Base-by-base conservation (phyloP, 2,329 filamentous ascomycete genomes). In the Alternaria novae-zelandiae region DNA sequence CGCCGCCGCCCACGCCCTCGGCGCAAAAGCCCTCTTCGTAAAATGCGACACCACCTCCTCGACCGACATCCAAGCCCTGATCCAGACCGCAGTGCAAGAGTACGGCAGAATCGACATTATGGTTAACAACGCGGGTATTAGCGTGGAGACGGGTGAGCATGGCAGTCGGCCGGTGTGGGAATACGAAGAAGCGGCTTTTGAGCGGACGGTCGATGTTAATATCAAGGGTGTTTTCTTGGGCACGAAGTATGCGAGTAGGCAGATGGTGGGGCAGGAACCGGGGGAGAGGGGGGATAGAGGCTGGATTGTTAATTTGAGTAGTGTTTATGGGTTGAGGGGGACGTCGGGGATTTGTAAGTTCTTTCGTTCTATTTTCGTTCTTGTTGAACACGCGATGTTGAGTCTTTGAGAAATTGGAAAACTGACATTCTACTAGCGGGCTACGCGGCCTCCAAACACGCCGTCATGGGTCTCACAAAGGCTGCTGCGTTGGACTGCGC, bases 221-320 rank as follows among this genome's bases (percentile, higher is more conserved):
- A 67, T 76, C 5, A 78, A 71, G 4, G 80, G 80, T 10, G 81
- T 82, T 0, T 83, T 82, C 54, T 67, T 79, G 0, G 81, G 81
- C 0, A 82, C 76, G 60, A 87, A 86, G 54, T 84, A 83, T 64
- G 82, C 82, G 2, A 73, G 79, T 2, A 59, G 63, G 1, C 85
- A 86, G 64, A 87, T 88, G 84, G 73, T 86, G 11, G 74, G 76
- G 7, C 86, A 88, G 64, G 75, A 81, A 0, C 79, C 77, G 0
- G 72, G 78, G 5, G 23, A 66, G 20, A 69, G 46, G 26, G 74
- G 74, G 12, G 75, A 79, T 57, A 75, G 86, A 30, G 87, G 86
- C 4, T 79, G 80, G 68, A 88, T 89, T 67, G 79, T 88, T 63
- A 89, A 89, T 69, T 75, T 87, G 2, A 79, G 85, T 0, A 85